Evolutionary conservation across 2,329 filamentous ascomycete species (phyloP), one percentile per base, ranked within the genome.

Genomic region (Myriosclerotinia scirpicola): DNA sequence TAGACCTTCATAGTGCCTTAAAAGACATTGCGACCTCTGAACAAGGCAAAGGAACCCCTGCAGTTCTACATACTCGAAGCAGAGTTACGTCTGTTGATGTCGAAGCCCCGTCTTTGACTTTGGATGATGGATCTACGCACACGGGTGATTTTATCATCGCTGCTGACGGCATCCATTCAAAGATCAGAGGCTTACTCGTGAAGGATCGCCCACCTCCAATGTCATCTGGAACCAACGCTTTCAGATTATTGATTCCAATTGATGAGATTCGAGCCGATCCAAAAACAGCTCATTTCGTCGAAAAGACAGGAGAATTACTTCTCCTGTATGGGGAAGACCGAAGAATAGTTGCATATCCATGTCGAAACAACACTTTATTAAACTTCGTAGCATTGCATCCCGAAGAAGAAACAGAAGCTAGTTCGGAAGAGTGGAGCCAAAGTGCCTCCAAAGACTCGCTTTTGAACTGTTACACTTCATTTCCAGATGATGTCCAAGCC

Each of bases 351-450:
- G 79, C 82, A 73, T 84, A 84, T 70, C 82, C 82, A 0, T 82
- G 80, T 69, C 76, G 77, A 3, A 71, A 81, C 66, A 83, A 83
- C 66, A 73, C 76, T 8, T 69, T 77, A 14, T 73, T 83, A 63
- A 84, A 84, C 70, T 80, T 86, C 70, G 81, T 83, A 0, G 81
- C 79, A 55, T 82, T 86, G 11, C 60, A 86, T 67, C 83, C 84
- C 0, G 79, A 80, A 81, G 55, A 83, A 82, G 67, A 83, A 20
- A 74, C 74, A 1, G 77, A 81, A 65, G 79, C 77, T 5, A 76
- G 77, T 6, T 72, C 67, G 14, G 62, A 65, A 79, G 79, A 77
- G 20, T 83, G 81, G 81, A 79, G 77, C 59, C 76, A 76, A 20
- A 71, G 73, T 1, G 80, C 72, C 0, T 77, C 73, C 17, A 71